A percentile compares a stretch with the other conserved stretches of the same genome.
These are phyloP conservation scores for Onygenales sp. DNA, from an alignment of 2,329 filamentous ascomycete species.

Conservation along the genomic window DNA sequence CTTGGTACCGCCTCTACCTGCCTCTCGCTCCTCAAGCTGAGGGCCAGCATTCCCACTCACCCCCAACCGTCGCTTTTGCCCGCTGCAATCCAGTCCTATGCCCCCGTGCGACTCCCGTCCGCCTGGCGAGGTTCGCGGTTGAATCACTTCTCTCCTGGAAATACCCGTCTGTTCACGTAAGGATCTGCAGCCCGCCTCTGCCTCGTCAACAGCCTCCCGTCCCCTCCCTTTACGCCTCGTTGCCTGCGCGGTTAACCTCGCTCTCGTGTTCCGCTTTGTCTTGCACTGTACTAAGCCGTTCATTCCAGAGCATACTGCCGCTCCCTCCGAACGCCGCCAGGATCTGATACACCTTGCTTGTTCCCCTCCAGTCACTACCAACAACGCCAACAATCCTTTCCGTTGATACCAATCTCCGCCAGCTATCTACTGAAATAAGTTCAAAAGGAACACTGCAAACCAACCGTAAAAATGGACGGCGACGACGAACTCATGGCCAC, in stretches of 20 bases:
- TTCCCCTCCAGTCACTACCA: too few species aligned
- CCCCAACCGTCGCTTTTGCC: neutral
- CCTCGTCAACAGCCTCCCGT: too few species aligned
- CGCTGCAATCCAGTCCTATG: neutral
- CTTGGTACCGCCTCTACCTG: neutral
- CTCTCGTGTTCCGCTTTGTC: neutral
- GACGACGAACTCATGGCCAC: constrained; percentile 60
- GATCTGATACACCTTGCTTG: too few species aligned
- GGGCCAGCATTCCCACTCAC: neutral
- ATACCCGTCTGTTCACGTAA: neutral
- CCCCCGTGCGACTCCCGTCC: neutral
- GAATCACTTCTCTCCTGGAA: neutral
- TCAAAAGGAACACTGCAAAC: neutral
- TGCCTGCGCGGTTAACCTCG: neutral
- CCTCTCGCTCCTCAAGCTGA: neutral
- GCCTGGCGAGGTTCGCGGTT: neutral
- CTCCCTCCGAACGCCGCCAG: neutral
- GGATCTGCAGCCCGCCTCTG: neutral
- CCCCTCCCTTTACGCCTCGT: neutral
- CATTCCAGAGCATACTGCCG: neutral
- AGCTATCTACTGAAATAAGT: too few species aligned
- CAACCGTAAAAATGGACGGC: constrained; percentile 40
- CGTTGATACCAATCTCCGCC: too few species aligned
- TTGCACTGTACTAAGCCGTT: too few species aligned
- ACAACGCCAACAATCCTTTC: too few species aligned